Evolutionary conservation across 106 monocot genomes (phyloP), one percentile per base, ranked within the genome.

Genomic region (Gastrodia elata): DNA sequence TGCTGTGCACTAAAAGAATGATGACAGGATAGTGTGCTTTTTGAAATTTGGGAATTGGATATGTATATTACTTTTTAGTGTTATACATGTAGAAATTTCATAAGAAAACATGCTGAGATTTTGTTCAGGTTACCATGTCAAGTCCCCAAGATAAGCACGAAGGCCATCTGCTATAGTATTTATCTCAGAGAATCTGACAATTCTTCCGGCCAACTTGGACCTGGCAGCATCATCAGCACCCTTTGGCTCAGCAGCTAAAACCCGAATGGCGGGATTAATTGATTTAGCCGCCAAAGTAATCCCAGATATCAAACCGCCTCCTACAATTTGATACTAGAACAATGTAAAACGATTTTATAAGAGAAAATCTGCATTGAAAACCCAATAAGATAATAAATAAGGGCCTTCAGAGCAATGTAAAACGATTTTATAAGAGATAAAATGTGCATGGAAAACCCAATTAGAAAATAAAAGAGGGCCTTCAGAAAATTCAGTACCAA

Each of bases 111-210:
- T 42, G 20, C 25, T 8, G 33, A 39, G 30, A 20, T 2, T 25
- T 36, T 36, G 41, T 57, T 71, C 20, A 67, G 71, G 6, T 64
- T 83, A 96, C 96, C 96, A 96, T 41, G 96, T 92, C 20, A 88
- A 64, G 55, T 88, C 90, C 46, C 92, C 96, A 68, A 97, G 96
- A 80, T 68, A 90, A 87, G 96, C 92, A 73, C 92, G 77, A 39
- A 97, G 86, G 1, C 96, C 92, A 83, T 97, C 96, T 67, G 96
- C 96, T 24, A 97, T 83, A n/a, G 96, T 97, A 74, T 92, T 80
- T 59, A 82, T 83, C 61, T 90, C 69, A 28, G 80, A 68, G 49
- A 87, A 78, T 18, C 33, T 88, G 4, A 97, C 34, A 46, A 97
- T 83, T 69, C 68, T 88, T 79, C 89, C 92, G 39, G 85, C 82